phyloP scores from a whole-genome alignment of 75 land plant species.

The Chamaecyparis obtusa region DNA sequence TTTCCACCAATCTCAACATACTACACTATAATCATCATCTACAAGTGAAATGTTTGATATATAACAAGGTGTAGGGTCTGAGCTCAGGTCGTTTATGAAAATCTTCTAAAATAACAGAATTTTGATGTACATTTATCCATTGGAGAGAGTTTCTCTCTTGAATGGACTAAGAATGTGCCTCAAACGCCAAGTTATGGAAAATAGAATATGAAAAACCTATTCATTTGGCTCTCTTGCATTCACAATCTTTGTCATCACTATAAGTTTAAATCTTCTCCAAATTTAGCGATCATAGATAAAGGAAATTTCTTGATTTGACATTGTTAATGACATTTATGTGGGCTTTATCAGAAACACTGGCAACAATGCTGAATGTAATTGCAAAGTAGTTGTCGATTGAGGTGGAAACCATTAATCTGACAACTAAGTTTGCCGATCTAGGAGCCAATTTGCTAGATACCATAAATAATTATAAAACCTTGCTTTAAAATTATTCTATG shows the following conservation, averaged over 20 bases:
- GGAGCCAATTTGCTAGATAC: constrained; percentile 72
- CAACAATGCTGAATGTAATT: constrained; percentile 31
- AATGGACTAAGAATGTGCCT: not conserved
- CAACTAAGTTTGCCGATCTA: constrained; percentile 57
- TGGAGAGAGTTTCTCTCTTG: not conserved
- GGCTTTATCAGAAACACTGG: constrained; percentile 37
- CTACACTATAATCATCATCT: not conserved
- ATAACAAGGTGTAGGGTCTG: not conserved
- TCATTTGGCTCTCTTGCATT: not conserved
- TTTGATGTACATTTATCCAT: not conserved
- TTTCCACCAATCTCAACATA: not conserved
- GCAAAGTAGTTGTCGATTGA: constrained; percentile 50
- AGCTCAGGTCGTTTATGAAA: not conserved
- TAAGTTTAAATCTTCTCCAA: not conserved
- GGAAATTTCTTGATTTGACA: not conserved
- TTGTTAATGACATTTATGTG: not conserved
- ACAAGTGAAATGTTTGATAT: not conserved
- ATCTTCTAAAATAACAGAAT: not conserved
- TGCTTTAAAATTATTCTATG: not conserved
- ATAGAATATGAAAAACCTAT: not conserved
- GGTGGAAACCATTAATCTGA: constrained; percentile 25
- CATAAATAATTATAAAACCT: constrained; percentile 5
- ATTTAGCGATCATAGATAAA: not conserved
- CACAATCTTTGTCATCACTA: not conserved
- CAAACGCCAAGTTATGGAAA: not conserved